Conservation (phyloP, 306 rosid species). For the Prunus davidiana region DNA sequence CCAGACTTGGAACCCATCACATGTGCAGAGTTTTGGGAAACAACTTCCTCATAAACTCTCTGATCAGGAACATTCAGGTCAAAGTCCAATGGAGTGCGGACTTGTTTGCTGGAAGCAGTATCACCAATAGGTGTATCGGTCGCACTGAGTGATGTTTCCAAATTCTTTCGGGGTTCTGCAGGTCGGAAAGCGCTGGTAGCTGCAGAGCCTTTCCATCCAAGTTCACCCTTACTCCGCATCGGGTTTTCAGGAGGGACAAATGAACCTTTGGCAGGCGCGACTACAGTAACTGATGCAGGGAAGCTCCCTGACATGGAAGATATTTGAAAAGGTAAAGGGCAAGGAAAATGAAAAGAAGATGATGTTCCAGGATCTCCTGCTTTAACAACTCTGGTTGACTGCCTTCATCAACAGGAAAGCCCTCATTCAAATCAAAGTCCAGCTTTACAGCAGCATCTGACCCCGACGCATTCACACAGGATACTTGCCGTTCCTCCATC, state of each 20-base stretch:
- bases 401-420: conserved; percentile 73
- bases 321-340: conserved; percentile 58
- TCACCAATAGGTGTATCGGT: conserved; percentile 41
- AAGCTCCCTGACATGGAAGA: conserved; percentile 62
- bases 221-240: conserved; percentile 62
- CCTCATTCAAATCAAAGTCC: conserved; percentile 93
- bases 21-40: conserved; percentile 36
- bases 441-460: conserved; percentile 50
- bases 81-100: conserved; percentile 74
- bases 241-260: conserved; percentile 72
- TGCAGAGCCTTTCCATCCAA: conserved; percentile 98
- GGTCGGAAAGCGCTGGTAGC: conserved; percentile 97
- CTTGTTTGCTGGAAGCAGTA: conserved; percentile 41
- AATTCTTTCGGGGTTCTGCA: conserved; percentile 81
- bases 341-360: conserved; percentile 48
- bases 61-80: conserved; percentile 82
- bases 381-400: conserved; percentile 54
- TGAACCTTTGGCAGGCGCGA: conserved; percentile 89
- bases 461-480: conserved; percentile 30
- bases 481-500: conserved; percentile 27
- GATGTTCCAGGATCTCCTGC: conserved; percentile 44
- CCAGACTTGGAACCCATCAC: conserved; percentile 31
- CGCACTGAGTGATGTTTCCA: conserved; percentile 37
- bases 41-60: conserved; percentile 61
- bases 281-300: conserved; percentile 73